These are phyloP conservation scores for Saturnispora gosingensis DNA, from an alignment of 805 yeast species.

Conservation along the genomic window DNA sequence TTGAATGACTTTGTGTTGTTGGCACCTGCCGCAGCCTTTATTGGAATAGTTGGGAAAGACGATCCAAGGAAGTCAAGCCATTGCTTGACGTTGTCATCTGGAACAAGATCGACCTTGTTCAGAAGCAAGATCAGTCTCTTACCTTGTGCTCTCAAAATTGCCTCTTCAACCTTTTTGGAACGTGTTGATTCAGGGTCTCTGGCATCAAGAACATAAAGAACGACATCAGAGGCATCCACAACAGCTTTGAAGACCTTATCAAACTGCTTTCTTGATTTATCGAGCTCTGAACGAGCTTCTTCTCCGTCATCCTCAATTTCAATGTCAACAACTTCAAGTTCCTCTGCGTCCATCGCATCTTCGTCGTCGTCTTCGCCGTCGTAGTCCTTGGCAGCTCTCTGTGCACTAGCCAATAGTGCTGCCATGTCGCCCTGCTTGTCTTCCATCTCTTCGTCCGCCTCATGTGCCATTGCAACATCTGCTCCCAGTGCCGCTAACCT, in stretches of 20 bases:
- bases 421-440: slow-evolving; percentile 45
- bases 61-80: slow-evolving; percentile 77
- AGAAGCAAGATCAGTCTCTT: slow-evolving; percentile 79
- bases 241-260: slow-evolving; percentile 92
- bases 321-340: slow-evolving; percentile 42
- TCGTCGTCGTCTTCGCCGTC: slow-evolving; percentile 44
- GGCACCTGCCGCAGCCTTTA: slow-evolving; percentile 72
- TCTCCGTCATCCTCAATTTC: slow-evolving; percentile 29
- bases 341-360: slow-evolving; percentile 36
- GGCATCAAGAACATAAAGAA: slow-evolving; percentile 90
- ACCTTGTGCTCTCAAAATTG: slow-evolving; percentile 67
- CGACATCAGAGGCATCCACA: slow-evolving; percentile 85
- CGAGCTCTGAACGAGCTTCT: slow-evolving; percentile 39
- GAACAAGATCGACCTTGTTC: slow-evolving; percentile 90
- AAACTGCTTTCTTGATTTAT: slow-evolving; percentile 79
- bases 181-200: slow-evolving; percentile 96
- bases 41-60: slow-evolving; percentile 86
- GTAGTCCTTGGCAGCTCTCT: slow-evolving; percentile 71
- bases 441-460: slow-evolving; percentile 29
- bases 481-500: background rate
- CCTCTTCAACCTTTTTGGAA: slow-evolving; percentile 84
- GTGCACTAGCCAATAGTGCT: slow-evolving; percentile 86
- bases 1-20: slow-evolving; percentile 60
- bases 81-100: slow-evolving; percentile 69
- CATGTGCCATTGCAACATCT: slow-evolving; percentile 29